phyloP scores from a whole-genome alignment of 1,284 basidiomycete genomes.

The Stygiomarasmius scandens region DNA sequence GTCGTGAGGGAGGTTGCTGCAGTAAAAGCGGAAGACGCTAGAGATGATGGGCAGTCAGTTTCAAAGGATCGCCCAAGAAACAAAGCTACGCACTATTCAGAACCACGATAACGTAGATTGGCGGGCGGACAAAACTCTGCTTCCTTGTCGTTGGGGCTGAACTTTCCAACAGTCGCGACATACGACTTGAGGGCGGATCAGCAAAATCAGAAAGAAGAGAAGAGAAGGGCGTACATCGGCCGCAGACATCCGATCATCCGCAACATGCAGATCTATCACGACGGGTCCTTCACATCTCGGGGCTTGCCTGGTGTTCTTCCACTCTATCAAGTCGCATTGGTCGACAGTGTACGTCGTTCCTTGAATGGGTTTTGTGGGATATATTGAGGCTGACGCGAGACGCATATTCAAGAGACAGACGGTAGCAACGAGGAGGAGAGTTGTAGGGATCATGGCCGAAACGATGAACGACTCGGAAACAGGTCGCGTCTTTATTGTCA shows the following conservation, averaged over 20 bases:
- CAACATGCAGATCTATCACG: constrained; percentile 44
- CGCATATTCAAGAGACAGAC: constrained; percentile 3
- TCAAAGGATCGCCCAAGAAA: constrained; percentile 9
- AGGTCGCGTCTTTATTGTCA: no score
- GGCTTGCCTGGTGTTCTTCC: constrained; percentile 46
- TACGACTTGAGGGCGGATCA: background rate
- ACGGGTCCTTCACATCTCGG: constrained; percentile 43
- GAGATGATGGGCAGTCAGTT: background rate
- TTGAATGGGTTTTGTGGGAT: constrained; percentile 51
- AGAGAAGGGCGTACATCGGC: background rate
- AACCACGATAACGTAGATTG: constrained; percentile 7
- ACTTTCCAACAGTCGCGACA: constrained; percentile 5
- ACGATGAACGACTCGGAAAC: no score
- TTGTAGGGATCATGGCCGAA: background rate
- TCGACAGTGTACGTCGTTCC: constrained; percentile 47
- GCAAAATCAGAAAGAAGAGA: background rate
- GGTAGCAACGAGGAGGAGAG: constrained; percentile 1
- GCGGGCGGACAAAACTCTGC: constrained; percentile 8
- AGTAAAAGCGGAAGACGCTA: constrained; percentile 10
- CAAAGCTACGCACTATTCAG: background rate
- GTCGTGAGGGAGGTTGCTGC: background rate
- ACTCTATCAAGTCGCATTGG: constrained; percentile 39
- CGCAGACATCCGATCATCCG: constrained; percentile 38
- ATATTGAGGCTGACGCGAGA: constrained; percentile 34
- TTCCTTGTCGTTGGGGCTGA: background rate